Evolutionary conservation across 805 yeast species (phyloP), one percentile per base, ranked within the genome.

Genomic region (Kodamaea leandrae): DNA sequence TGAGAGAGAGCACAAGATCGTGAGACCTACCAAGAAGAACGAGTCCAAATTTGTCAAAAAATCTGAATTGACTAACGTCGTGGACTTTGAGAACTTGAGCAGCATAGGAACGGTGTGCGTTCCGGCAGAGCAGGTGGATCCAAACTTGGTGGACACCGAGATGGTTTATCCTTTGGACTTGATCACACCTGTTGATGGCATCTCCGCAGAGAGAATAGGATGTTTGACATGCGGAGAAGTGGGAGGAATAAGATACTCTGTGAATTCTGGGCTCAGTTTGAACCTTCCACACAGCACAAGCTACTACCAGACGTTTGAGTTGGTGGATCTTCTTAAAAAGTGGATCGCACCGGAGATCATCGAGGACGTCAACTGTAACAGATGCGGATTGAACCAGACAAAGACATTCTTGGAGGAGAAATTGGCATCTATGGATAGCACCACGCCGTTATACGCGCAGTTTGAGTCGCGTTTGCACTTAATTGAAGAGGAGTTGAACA

Each of bases 361-460:
- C 44, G 90, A 87, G 50, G 96, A 89, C 34, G 99, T 91, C 26
- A 91, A 89, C 61, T 91, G 99, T 68, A 88, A 90, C 55, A 74
- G 98, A 53, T 91, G 98, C 68, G 91, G 95, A 2, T 69, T 91
- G 49, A 60, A 61, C 20, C 81, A 80, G 44, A 82, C 86, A 9
- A 64, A 62, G 38, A 72, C 69, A n/a, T 79, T 73, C 47, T 61
- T 83, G 24, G 38, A 51, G 14, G 66, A 60, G 12, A 74, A 74
- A 46, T 39, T 73, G 3, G 50, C 52, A 3, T 51, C 37, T 12
- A 35, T 39, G 6, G 44, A 38, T 56, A 2, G 73, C 68, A 47
- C 72, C 80, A 36, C 69, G 71, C 34, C 48, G 46, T 46, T 68
- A 9, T 44, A 46, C 6, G 57, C 54, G 4, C 64, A 58, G 38